Evolutionary conservation across 495 filamentous ascomycete genomes (phyloP).

Genomic region (Astrothelium subdiscretum): DNA sequence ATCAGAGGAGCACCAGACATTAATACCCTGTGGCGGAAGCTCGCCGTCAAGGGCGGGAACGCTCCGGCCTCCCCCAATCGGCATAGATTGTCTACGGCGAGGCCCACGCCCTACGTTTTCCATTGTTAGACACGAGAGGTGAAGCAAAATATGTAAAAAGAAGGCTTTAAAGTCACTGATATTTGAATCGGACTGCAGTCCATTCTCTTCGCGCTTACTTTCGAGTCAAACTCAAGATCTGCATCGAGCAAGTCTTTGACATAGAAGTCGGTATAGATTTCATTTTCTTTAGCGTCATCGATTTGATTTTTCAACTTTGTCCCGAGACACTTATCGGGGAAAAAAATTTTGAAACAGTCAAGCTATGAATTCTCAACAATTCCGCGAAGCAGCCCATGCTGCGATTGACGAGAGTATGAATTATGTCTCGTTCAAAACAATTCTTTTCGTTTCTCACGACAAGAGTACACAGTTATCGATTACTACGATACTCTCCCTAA

Average conservation of each 20-base stretch:
- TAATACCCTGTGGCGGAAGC: not conserved
- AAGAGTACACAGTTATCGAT: constrained; percentile 46
- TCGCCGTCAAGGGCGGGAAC: not conserved
- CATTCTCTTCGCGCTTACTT: no score
- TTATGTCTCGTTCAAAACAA: constrained; percentile 6
- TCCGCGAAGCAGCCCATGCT: constrained; percentile 67
- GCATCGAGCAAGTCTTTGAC: no score
- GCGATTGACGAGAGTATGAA: constrained; percentile 80
- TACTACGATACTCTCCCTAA: constrained; percentile 70
- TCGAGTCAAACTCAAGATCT: no score
- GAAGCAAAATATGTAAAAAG: no score
- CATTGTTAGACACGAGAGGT: no score
- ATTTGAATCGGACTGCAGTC: no score
- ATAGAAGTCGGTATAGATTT: not conserved
- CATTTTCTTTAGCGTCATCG: not conserved
- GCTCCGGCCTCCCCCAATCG: not conserved
- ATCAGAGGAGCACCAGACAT: no score
- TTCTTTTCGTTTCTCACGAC: constrained; percentile 9
- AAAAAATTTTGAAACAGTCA: not conserved
- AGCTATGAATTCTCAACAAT: constrained; percentile 72
- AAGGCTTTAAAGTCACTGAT: no score
- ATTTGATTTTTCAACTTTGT: not conserved
- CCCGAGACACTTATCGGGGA: not conserved
- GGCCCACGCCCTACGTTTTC: not conserved
- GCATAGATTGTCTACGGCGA: not conserved